Evolutionary conservation across 2,329 filamentous ascomycete genomes (phyloP).

Genomic region (Cytospora leucostoma): DNA sequence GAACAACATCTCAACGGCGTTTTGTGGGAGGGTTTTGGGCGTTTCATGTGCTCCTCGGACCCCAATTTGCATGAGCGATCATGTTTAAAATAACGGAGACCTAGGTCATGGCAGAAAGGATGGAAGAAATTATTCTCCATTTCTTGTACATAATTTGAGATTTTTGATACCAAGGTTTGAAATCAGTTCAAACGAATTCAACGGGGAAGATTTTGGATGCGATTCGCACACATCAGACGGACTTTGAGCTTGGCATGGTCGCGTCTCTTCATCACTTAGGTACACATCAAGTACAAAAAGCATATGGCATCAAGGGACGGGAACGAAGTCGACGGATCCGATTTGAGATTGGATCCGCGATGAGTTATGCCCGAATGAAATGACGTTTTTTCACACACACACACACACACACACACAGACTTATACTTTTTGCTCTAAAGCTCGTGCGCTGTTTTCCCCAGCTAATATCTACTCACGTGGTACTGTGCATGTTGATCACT

Average conservation of each 20-base stretch:
- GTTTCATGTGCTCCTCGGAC: slow-evolving; percentile 14
- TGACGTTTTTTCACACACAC: neutral
- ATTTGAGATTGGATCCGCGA: slow-evolving; percentile 5
- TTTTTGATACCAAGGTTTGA: neutral
- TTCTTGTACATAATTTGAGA: slow-evolving; percentile 21
- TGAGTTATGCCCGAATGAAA: slow-evolving; percentile 14
- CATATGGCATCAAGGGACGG: neutral
- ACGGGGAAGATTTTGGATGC: neutral
- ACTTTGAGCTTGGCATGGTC: neutral
- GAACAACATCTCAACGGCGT: slow-evolving; percentile 2
- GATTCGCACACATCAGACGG: neutral
- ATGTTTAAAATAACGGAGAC: slow-evolving; percentile 3
- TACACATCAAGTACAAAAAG: neutral
- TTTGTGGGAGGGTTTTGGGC: slow-evolving; percentile 23
- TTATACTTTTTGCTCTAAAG: neutral
- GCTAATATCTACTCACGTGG: too few species aligned
- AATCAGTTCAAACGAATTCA: neutral
- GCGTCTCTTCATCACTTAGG: slow-evolving; percentile 4
- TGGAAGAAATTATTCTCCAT: slow-evolving; percentile 10
- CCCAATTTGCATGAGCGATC: neutral
- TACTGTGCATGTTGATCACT: too few species aligned
- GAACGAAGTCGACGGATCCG: slow-evolving; percentile 1
- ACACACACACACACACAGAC: neutral
- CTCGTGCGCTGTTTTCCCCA: neutral
- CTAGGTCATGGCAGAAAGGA: slow-evolving; percentile 6